A percentile compares a stretch with the other conserved stretches of the same genome.
Conservation (phyloP, 2,329 filamentous ascomycete species). For the Aspergillus tanneri region DNA sequence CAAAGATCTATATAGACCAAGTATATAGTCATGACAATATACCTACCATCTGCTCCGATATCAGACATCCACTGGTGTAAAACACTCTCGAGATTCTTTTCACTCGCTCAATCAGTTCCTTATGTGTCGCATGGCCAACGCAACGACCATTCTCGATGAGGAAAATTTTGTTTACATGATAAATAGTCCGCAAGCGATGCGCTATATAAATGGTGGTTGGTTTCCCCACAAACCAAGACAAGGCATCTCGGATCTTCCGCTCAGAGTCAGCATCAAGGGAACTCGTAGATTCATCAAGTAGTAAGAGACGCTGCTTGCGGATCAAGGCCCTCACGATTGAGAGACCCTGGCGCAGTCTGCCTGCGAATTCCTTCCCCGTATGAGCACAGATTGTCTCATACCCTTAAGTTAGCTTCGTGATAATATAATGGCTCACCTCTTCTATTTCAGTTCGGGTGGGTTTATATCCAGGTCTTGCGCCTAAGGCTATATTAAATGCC, state of each 20-base stretch:
- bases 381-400: constrained; percentile 61
- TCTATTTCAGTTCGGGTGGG: constrained; percentile 61
- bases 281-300: constrained; percentile 61
- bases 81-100: constrained; percentile 39
- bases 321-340: constrained; percentile 58
- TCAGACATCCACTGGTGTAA: constrained; percentile 29
- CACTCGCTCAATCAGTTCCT: constrained; percentile 53
- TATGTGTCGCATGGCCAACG: constrained; percentile 60
- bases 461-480: constrained; percentile 51
- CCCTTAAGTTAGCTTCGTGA: constrained; percentile 60
- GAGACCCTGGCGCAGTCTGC: constrained; percentile 58
- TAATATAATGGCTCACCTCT: constrained; percentile 67
- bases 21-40: no score
- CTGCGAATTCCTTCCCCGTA: constrained; percentile 54
- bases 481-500: constrained; percentile 46
- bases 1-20: no score
- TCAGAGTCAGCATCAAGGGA: constrained; percentile 57
- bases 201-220: constrained; percentile 43
- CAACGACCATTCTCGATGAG: constrained; percentile 68
- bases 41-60: no score
- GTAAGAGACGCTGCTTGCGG: constrained; percentile 53
- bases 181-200: constrained; percentile 46
- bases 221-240: constrained; percentile 30
- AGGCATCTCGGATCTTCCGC: constrained; percentile 43
- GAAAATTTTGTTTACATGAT: constrained; percentile 74